Evolutionary conservation across 1,284 basidiomycete genomes (phyloP).

Genomic region (Boletus albobrunnescens): DNA sequence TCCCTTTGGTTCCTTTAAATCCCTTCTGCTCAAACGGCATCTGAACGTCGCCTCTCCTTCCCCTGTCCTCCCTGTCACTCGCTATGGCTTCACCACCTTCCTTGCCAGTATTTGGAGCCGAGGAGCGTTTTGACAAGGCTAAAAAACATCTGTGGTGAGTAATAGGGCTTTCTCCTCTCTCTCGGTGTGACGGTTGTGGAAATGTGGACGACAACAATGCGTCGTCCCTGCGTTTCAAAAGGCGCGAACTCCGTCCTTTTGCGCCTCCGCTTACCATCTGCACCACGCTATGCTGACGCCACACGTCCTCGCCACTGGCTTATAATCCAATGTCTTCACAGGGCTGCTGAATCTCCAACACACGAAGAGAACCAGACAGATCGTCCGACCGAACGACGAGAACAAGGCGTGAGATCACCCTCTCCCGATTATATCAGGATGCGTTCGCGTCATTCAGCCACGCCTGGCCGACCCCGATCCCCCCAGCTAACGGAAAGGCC

Average conservation of each 20-base stretch:
- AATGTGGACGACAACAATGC: constrained; percentile 13
- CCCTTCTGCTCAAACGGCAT: constrained; percentile 24
- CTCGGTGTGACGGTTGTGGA: constrained; percentile 3
- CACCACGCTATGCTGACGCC: constrained; percentile 31
- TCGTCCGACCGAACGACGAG: constrained; percentile 14
- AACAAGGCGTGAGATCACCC: constrained; percentile 15
- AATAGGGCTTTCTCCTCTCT: constrained; percentile 6
- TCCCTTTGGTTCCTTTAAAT: constrained; percentile 33
- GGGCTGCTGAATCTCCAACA: constrained; percentile 32
- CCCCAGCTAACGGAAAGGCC: constrained; percentile 19
- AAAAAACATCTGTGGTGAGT: constrained; percentile 37
- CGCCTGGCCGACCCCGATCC: constrained; percentile 20
- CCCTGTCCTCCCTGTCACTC: constrained; percentile 20
- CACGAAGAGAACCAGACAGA: constrained; percentile 21
- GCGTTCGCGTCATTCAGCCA: constrained; percentile 18
- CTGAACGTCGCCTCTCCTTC: constrained; percentile 25
- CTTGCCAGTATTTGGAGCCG: constrained; percentile 15
- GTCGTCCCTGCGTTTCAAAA: constrained; percentile 10
- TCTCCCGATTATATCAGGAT: constrained; percentile 21
- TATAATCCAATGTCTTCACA: constrained; percentile 20
- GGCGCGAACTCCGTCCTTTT: constrained; percentile 19
- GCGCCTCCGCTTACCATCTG: constrained; percentile 19
- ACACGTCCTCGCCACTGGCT: constrained; percentile 24
- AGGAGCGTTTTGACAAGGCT: constrained; percentile 36
- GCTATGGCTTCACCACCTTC: constrained; percentile 29